A percentile compares a stretch with the other conserved stretches of the same genome.
Conservation (phyloP, 1,139 yeast genomes). For the Pichia sp. region DNA sequence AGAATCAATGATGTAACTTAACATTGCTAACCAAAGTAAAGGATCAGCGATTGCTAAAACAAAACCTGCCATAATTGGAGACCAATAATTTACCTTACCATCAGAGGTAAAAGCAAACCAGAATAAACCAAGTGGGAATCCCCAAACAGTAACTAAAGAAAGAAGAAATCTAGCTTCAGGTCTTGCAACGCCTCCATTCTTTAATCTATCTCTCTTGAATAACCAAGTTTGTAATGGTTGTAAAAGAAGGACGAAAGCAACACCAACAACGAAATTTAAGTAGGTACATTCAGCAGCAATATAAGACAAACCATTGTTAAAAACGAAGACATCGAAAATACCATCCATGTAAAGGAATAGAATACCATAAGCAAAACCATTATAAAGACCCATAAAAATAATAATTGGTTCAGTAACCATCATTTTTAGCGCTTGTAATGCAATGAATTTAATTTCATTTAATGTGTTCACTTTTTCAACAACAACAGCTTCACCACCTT, state of each 20-base stretch:
- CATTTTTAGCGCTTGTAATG: conserved; percentile 29
- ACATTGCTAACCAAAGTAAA: conserved; percentile 44
- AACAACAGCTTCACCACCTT: conserved; percentile 21
- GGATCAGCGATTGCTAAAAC: conserved; percentile 44
- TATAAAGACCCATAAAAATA: conserved; percentile 29
- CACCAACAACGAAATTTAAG: conserved; percentile 32
- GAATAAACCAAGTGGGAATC: conserved; percentile 30
- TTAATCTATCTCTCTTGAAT: conserved; percentile 32
- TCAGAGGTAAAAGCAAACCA: conserved; percentile 31
- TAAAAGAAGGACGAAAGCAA: conserved; percentile 23
- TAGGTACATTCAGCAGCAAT: conserved; percentile 30
- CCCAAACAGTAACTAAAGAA: conserved; percentile 31
- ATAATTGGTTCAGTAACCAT: conserved; percentile 32
- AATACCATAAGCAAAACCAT: conserved; percentile 31
- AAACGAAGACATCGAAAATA: conserved; percentile 30
- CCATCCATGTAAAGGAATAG: conserved; percentile 34
- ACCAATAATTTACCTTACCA: conserved; percentile 30
- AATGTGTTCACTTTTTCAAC: conserved; percentile 23
- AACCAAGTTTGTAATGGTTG: conserved; percentile 30
- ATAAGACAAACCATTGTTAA: conserved; percentile 27
- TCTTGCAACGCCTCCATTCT: conserved; percentile 40
- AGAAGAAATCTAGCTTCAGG: conserved; percentile 36
- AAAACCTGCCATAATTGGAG: conserved; percentile 31
- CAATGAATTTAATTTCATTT: conserved; percentile 26
- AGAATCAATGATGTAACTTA: conserved; percentile 45